Evolutionary conservation across 2,329 filamentous ascomycete genomes (phyloP), one percentile per base, ranked within the genome.

Genomic region (Colletotrichum cereale): DNA sequence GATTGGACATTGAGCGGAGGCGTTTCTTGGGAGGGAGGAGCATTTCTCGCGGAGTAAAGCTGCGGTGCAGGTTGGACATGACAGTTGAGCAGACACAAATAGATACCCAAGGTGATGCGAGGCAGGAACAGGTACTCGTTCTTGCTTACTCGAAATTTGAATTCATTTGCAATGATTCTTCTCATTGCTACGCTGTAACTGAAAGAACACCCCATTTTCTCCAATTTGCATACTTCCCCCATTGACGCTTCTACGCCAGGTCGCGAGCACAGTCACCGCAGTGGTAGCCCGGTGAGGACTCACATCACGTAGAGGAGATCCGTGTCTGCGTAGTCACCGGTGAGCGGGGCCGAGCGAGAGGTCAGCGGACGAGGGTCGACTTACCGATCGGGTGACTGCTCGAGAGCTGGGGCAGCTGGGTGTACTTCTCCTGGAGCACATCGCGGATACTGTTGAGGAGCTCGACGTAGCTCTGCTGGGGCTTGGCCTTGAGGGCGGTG

Each of bases 381-480:
- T 84, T 90, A 98, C 96, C 95, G 78, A 99, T 85, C 44, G 96
- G 96, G 83, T 99, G 96, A 81, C 95, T 97, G 84, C 94, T 96
- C 79, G 95, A 98, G 75, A 99, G 85, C 86, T 99, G 96, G 63
- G 96, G 96, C 85, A 97, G 97, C 84, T 99, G 96, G 11, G 89
- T 88, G 81, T 99, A 99, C 81, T 97, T 96, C 48, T 89, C 89
- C 75, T 93, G 86, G 71, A 99, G 86, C 78, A 98, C 92, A 68
- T 97, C 95, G 69, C 96, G 93, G 78, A 99, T 95, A 82, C 92
- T 97, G 86, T 98, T 98, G 75, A 99, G 88, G 69, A 99, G 86
- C 85, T 98, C 92, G 62, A 98, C 93, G 79, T 99, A 99, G 84
- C 93, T 97, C 85, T 98, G 96, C 80, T 97, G 92, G 0, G 94